Conservation (phyloP, 2,329 filamentous ascomycete species). For the Capronia americana region DNA sequence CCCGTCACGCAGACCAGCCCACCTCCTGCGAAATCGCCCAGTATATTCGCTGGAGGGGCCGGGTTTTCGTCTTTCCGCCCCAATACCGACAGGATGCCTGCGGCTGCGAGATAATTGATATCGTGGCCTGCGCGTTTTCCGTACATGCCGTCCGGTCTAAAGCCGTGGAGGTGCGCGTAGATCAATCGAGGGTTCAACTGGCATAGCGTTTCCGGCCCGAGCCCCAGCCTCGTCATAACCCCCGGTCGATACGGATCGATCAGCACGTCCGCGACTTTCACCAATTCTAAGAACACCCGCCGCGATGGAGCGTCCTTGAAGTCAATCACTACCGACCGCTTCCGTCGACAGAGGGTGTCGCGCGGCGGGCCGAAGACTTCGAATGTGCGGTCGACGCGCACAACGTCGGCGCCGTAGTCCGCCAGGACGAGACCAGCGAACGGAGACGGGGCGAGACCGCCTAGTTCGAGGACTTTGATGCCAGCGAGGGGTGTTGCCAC, state of each 20-base stretch:
- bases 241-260: constrained; percentile 74
- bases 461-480: constrained; percentile 75
- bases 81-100: constrained; percentile 77
- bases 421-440: constrained; percentile 63
- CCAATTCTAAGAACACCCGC: constrained; percentile 62
- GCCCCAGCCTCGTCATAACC: constrained; percentile 67
- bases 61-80: constrained; percentile 68
- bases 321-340: constrained; percentile 68
- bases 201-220: constrained; percentile 62
- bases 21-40: constrained; percentile 90
- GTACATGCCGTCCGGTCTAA: constrained; percentile 84
- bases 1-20: constrained; percentile 82
- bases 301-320: constrained; percentile 64
- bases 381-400: constrained; percentile 72
- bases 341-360: constrained; percentile 41
- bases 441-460: constrained; percentile 63
- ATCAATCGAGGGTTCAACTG: constrained; percentile 75
- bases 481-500: not conserved
- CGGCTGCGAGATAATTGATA: constrained; percentile 93
- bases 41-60: constrained; percentile 79
- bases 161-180: constrained; percentile 85
- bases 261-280: constrained; percentile 69
- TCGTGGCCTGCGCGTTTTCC: constrained; percentile 88
- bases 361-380: constrained; percentile 69
- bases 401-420: constrained; percentile 76